Conservation (phyloP, 192 early-diverging fungal species). For the Backusella mclennaniae region DNA sequence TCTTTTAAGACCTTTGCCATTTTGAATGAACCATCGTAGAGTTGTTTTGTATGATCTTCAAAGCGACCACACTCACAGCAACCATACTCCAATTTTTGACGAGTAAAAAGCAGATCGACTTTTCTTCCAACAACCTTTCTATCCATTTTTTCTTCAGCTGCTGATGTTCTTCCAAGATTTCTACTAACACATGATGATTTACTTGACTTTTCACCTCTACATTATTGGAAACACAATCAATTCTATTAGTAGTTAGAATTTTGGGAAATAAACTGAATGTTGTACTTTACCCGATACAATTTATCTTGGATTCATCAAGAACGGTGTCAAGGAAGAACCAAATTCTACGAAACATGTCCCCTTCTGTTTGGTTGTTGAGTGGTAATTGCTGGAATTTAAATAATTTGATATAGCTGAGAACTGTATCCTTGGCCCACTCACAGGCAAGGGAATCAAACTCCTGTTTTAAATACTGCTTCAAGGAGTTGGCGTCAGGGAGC, state of each 20-base stretch:
- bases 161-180: constrained; percentile 4
- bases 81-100: constrained; percentile 12
- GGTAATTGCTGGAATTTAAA: constrained; percentile 12
- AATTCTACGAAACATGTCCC: constrained; percentile 11
- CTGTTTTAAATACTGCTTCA: constrained; percentile 4
- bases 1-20: constrained; percentile 17
- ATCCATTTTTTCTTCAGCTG: constrained; percentile 9
- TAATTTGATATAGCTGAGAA: constrained; percentile 1
- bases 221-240: constrained; percentile 10
- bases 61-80: constrained; percentile 15
- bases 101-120: constrained; percentile 2
- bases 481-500: not conserved
- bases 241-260: constrained; percentile 5
- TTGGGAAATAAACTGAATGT: not conserved
- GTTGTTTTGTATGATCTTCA: constrained; percentile 11
- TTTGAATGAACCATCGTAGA: constrained; percentile 8
- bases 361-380: constrained; percentile 13
- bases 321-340: constrained; percentile 14
- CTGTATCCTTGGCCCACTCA: constrained; percentile 2
- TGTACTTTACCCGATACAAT: constrained; percentile 6
- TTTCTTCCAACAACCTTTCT: constrained; percentile 11
- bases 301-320: constrained; percentile 14
- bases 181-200: constrained; percentile 11
- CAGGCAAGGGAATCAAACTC: not conserved
- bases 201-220: constrained; percentile 10